Evolutionary conservation across 495 filamentous ascomycete species (phyloP).

Genomic region (Lentithecium fluviatile): DNA sequence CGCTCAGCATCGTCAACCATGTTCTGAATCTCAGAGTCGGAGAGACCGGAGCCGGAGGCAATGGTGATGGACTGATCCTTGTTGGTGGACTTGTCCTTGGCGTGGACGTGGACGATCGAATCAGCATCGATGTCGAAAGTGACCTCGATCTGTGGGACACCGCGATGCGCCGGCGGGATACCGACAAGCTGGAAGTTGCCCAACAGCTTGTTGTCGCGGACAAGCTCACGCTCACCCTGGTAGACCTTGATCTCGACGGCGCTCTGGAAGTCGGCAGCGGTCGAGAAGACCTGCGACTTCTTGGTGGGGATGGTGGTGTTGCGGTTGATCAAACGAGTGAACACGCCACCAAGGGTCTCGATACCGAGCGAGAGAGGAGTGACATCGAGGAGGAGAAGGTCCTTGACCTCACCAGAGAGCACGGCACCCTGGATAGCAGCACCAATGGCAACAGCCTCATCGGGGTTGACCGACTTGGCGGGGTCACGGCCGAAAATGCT

Average conservation of each 20-base stretch:
- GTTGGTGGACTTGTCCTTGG: slow-evolving; percentile 98
- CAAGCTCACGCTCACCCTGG: slow-evolving; percentile 99
- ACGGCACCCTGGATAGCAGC: slow-evolving; percentile 98
- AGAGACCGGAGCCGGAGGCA: slow-evolving; percentile 96
- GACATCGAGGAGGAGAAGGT: slow-evolving; percentile 93
- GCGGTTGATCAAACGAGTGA: slow-evolving; percentile 98
- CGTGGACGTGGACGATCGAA: slow-evolving; percentile 97
- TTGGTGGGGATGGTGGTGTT: slow-evolving; percentile 99
- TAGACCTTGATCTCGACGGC: slow-evolving; percentile 99
- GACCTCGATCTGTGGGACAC: slow-evolving; percentile 96
- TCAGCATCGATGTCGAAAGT: slow-evolving; percentile 99
- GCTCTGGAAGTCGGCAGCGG: slow-evolving; percentile 97
- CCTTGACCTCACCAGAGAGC: slow-evolving; percentile 93
- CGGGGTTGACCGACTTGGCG: slow-evolving; percentile 98
- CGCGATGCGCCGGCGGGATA: slow-evolving; percentile 95
- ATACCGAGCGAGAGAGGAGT: slow-evolving; percentile 98
- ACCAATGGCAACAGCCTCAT: slow-evolving; percentile 98
- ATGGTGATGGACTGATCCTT: slow-evolving; percentile 99
- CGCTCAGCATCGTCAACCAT: slow-evolving; percentile 99
- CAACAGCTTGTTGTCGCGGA: slow-evolving; percentile 97
- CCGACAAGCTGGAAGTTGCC: slow-evolving; percentile 99
- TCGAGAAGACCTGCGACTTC: slow-evolving; percentile 99
- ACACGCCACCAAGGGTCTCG: slow-evolving; percentile 98
- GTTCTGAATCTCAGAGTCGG: slow-evolving; percentile 85
- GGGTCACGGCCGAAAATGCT: slow-evolving; percentile 96